Evolutionary conservation across 2,329 filamentous ascomycete genomes (phyloP).

Genomic region (Fusarium aywerte): DNA sequence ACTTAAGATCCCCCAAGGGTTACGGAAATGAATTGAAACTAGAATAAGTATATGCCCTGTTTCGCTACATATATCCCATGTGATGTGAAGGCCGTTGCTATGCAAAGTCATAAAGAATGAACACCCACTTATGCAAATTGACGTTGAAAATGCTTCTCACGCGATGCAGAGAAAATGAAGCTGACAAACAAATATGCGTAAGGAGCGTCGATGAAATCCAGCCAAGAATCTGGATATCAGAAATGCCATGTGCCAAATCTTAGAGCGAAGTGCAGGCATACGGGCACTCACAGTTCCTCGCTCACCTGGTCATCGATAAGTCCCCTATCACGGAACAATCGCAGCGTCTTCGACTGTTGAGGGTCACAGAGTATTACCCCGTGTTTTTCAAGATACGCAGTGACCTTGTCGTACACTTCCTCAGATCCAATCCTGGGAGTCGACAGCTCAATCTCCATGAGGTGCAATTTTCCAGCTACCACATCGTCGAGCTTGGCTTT

Average conservation of each 20-base stretch:
- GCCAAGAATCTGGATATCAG: not conserved
- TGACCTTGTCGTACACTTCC: constrained; percentile 16
- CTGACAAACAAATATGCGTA: not conserved
- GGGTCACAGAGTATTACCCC: constrained; percentile 32
- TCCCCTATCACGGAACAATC: constrained; percentile 30
- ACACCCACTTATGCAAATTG: not conserved
- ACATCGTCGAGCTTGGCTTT: constrained; percentile 40
- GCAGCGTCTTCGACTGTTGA: constrained; percentile 34
- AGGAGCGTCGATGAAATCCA: not conserved
- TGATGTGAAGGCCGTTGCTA: not conserved
- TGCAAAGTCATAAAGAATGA: not conserved
- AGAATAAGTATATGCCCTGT: too few relatives aligned
- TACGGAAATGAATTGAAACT: not conserved
- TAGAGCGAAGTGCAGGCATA: not conserved
- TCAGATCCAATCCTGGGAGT: constrained; percentile 22
- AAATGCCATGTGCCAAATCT: not conserved
- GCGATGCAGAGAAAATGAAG: not conserved
- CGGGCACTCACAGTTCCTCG: constrained; percentile 8
- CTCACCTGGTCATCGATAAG: constrained; percentile 1
- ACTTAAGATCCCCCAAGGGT: not conserved
- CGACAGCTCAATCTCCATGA: constrained; percentile 40
- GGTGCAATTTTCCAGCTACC: constrained; percentile 26
- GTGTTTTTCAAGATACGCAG: constrained; percentile 16
- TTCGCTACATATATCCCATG: too few relatives aligned
- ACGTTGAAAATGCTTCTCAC: not conserved